Conservation (phyloP, 2,329 filamentous ascomycete genomes). For the Fusarium sp. region DNA sequence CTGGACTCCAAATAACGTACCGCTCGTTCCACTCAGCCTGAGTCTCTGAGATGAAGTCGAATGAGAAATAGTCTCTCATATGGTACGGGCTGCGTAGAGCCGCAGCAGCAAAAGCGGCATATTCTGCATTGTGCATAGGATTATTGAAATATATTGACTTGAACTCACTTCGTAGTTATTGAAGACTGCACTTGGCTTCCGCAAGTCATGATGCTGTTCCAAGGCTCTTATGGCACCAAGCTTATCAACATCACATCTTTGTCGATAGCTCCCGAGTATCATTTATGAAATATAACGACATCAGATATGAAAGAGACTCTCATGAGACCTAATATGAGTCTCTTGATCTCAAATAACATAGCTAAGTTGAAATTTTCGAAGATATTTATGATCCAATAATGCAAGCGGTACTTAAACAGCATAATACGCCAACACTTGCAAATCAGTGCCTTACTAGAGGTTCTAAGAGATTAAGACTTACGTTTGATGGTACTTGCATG, state of each 20-base stretch:
- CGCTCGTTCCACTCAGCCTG: neutral
- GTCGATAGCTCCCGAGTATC: neutral
- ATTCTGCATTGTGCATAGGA: neutral
- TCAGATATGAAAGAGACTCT: neutral
- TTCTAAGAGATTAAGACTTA: rapidly evolving
- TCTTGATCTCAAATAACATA: neutral
- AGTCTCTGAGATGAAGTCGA: neutral
- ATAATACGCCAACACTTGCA: neutral
- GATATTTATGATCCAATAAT: neutral
- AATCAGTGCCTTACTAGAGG: neutral
- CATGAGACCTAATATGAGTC: neutral
- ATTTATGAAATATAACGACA: neutral
- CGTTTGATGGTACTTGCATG: neutral
- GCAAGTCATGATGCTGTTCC: neutral
- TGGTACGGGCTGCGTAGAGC: neutral
- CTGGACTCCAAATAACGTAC: no score
- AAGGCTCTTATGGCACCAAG: neutral
- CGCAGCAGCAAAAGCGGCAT: no score
- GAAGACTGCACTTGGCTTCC: neutral
- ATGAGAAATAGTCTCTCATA: neutral
- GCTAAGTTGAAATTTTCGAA: neutral
- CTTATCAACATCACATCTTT: neutral
- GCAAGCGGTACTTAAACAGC: neutral
- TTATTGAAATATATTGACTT: neutral
- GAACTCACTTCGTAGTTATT: no score